phyloP scores from a whole-genome alignment of 192 early-diverging fungal genomes.

The Piromyces sp. region DNA sequence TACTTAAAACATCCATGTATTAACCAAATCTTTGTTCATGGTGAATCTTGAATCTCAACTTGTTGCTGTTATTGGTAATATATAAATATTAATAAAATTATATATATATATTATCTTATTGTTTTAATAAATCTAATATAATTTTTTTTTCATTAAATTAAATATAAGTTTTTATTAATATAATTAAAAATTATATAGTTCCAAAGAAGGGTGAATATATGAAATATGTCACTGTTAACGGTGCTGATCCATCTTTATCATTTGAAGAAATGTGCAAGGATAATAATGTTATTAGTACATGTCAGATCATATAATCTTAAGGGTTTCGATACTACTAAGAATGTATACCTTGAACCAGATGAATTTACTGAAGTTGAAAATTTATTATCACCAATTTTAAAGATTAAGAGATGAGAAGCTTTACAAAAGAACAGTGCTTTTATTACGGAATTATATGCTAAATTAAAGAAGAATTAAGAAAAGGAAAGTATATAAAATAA shows the following conservation, averaged over 20 bases:
- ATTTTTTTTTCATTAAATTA: too few relatives aligned
- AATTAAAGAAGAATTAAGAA: not conserved
- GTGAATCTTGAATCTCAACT: conserved; percentile 57
- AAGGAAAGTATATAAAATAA: too few relatives aligned
- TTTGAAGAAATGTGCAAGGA: not conserved
- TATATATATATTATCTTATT: too few relatives aligned
- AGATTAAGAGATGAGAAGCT: not conserved
- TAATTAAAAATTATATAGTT: too few relatives aligned
- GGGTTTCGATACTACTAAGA: not conserved
- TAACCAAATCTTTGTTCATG: conserved; percentile 58
- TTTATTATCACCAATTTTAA: not conserved
- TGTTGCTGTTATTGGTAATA: conserved; percentile 36
- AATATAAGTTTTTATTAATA: too few relatives aligned
- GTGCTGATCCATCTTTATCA: not conserved
- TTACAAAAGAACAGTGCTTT: not conserved
- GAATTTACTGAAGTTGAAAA: not conserved
- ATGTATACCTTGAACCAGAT: not conserved
- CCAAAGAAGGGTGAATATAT: not conserved
- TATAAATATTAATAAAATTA: too few relatives aligned
- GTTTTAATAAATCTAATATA: too few relatives aligned
- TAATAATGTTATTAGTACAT: not conserved
- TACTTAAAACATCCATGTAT: conserved; percentile 36
- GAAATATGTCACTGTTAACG: not conserved
- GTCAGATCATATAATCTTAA: not conserved
- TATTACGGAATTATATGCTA: not conserved